These are phyloP conservation scores for Thoreauomyces humboldtii DNA, from an alignment of 192 early-diverging fungal genomes.

Conservation along the genomic window DNA sequence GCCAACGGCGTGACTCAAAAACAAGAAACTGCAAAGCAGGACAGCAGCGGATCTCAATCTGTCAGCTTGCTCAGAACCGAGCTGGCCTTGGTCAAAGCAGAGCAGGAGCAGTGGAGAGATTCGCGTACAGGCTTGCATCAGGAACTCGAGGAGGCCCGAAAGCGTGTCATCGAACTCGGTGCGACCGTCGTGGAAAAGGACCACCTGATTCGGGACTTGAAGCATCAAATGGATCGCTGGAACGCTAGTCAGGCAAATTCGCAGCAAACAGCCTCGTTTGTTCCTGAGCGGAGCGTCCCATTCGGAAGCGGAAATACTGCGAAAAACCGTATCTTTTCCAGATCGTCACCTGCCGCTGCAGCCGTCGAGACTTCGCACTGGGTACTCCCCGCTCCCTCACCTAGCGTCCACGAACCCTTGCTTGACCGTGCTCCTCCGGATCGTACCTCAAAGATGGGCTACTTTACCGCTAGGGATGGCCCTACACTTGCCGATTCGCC, in stretches of 20 bases:
- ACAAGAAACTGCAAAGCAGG: no score
- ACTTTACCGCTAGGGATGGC: no score
- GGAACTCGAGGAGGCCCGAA: slow-evolving; percentile 19
- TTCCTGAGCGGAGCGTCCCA: background rate
- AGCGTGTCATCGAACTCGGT: background rate
- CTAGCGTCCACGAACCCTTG: no score
- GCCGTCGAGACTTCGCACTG: no score
- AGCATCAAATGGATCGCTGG: background rate
- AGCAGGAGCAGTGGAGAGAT: background rate
- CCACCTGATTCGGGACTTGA: slow-evolving; percentile 7
- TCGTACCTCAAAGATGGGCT: no score
- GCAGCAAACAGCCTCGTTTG: no score
- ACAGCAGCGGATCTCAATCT: no score
- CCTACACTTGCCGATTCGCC: no score
- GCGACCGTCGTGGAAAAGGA: slow-evolving; percentile 13
- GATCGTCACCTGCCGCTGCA: background rate
- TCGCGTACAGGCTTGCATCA: background rate
- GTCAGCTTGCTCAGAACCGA: background rate
- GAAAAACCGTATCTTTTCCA: background rate
- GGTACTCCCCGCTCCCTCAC: no score
- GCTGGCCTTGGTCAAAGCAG: background rate
- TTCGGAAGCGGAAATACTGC: background rate
- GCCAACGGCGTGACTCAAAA: no score
- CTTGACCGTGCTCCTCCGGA: no score
- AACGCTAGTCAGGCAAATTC: background rate